Conservation (phyloP, 1,284 basidiomycete genomes). For the Trichosporon sp. region DNA sequence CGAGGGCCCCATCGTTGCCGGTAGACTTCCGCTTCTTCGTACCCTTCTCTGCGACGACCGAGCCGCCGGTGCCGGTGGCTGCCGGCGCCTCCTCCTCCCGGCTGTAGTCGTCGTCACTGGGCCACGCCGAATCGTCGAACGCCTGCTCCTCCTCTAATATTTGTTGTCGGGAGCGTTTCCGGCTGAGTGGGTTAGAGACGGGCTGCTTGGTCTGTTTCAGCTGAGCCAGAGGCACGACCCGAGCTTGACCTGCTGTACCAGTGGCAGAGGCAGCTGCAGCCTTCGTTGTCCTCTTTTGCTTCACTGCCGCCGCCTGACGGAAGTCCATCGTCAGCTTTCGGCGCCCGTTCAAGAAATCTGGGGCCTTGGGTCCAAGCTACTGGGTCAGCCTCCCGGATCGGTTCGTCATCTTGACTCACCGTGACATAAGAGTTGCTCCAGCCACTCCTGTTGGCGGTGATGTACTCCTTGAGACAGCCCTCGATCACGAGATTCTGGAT, state of each 20-base stretch:
- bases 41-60: neutral
- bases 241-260: constrained; percentile 13
- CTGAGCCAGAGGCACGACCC: constrained; percentile 24
- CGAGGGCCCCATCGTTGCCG: neutral
- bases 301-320: constrained; percentile 24
- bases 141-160: constrained; percentile 29
- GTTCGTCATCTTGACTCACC: constrained; percentile 28
- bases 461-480: constrained; percentile 37
- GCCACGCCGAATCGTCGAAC: constrained; percentile 41
- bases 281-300: constrained; percentile 7
- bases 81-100: constrained; percentile 10
- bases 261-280: neutral
- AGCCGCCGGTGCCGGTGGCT: constrained; percentile 58
- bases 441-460: constrained; percentile 35
- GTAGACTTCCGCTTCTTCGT: constrained; percentile 52
- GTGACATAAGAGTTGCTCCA: constrained; percentile 46
- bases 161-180: constrained; percentile 33
- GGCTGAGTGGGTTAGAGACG: constrained; percentile 22
- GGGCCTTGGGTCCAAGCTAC: constrained; percentile 33
- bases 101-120: constrained; percentile 32
- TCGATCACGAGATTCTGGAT: constrained; percentile 44
- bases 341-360: constrained; percentile 27
- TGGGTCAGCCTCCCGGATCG: neutral
- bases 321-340: constrained; percentile 36
- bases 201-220: constrained; percentile 10